phyloP scores from a whole-genome alignment of 371 early-diverging fungal species.

The Mucor irregularis region DNA sequence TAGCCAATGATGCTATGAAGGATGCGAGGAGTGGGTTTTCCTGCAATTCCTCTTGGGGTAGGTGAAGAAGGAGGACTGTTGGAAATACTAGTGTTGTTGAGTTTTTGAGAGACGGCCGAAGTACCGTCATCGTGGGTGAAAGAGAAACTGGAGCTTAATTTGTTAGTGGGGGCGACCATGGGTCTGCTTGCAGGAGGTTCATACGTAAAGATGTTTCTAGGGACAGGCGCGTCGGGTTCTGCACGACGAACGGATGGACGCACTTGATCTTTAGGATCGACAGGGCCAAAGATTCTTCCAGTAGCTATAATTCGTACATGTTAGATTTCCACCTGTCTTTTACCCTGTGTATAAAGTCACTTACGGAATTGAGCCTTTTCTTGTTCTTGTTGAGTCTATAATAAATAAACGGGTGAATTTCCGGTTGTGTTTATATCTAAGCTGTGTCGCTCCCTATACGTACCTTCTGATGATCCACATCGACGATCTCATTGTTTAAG shows the following conservation, averaged over 20 bases:
- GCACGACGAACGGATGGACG: conserved; percentile 21
- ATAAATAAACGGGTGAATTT: not conserved
- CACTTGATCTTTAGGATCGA: conserved; percentile 43
- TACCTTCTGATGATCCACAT: conserved; percentile 24
- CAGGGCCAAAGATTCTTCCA: conserved; percentile 43
- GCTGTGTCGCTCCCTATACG: too few species aligned
- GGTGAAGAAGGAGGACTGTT: not conserved
- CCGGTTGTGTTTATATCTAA: not conserved
- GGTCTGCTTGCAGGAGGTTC: conserved; percentile 36
- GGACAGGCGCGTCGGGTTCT: conserved; percentile 26
- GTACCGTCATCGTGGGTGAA: conserved; percentile 34
- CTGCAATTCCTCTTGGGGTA: too few species aligned
- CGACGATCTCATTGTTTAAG: conserved; percentile 14
- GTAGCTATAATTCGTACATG: conserved; percentile 16
- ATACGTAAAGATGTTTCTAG: conserved; percentile 47
- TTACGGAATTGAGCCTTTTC: conserved; percentile 1
- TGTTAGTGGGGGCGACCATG: conserved; percentile 30
- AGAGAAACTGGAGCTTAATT: conserved; percentile 28
- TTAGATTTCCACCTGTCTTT: not conserved
- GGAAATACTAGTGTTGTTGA: too few species aligned
- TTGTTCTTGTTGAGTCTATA: conserved; percentile 3
- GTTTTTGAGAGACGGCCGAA: too few species aligned
- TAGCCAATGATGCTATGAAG: conserved; percentile 6
- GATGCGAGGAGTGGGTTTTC: conserved; percentile 4
- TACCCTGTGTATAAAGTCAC: not conserved